Base-by-base conservation (phyloP, 1,284 basidiomycete species). In the Ganoderma resinaceum region DNA sequence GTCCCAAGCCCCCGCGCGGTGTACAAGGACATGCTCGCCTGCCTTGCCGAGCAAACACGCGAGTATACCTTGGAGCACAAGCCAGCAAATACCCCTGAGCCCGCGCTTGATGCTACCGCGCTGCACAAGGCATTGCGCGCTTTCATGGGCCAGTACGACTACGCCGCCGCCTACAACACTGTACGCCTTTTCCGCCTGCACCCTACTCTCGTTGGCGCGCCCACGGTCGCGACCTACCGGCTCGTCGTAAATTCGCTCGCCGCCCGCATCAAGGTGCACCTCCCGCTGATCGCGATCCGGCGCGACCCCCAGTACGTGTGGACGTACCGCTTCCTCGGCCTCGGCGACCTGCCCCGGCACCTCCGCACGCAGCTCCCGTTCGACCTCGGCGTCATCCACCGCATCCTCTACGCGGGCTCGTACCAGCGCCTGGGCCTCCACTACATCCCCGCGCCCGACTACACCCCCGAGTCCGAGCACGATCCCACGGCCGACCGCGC, bases 11-110 rank as follows among this genome's bases (percentile, higher is more conserved):
- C 84, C 5, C 82, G 86, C 29, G 70, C 73, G n/a, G 77, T 89
- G n/a, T 87, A 82, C 75, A 78, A 76, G 23, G 83, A 87, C 42
- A 83, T 89, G 82, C 76, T 86, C 61, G 63, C 69, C 46, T 78
- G 76, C 66, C 80, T 82, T 61, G 69, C 77, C 40, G 75, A 78
- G 69, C 5, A 33, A 66, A 6, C 72, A 66, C 35, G n/a, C 11
- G 59, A 61, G 20, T 16, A 11, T 55, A 18, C 52, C 31, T 23
- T 14, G 20, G 38, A 43, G 23, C 26, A n/a, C 59, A 42, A 12
- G 42, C 20, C 29, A 9, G 20, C 58, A 3, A 38, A n/a, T 3
- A 16, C 42, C 18, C 71, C 69, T 2, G 78, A 79, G 2, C 77
- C 80, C 6, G 72, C 79, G 2, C 61, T 83, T 53, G 81, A 80